Evolutionary conservation across 257 asterid species (phyloP).

Genomic region (Solanum chmielewskii): DNA sequence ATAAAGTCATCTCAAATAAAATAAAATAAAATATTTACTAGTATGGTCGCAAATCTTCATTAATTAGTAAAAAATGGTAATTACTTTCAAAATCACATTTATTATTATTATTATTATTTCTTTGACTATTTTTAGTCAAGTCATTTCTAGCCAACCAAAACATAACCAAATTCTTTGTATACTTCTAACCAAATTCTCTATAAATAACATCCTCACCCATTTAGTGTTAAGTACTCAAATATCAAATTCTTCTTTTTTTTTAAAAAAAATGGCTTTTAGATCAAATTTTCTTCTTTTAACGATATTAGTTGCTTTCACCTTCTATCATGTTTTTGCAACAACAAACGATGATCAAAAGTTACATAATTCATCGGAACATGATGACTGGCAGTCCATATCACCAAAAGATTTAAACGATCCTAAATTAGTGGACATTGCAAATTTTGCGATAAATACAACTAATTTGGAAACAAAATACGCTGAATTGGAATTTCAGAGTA

Average conservation of each 20-base stretch:
- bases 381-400: background rate
- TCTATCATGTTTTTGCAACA: background rate
- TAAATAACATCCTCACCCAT: background rate
- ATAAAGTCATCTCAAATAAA: background rate
- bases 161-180: background rate
- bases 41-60: background rate
- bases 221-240: background rate
- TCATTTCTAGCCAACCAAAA: background rate
- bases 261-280: background rate
- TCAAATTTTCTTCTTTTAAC: background rate
- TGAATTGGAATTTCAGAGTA: background rate
- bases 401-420: background rate
- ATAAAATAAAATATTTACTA: background rate
- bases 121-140: background rate
- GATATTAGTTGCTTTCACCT: background rate
- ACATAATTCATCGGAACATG: background rate
- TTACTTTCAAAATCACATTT: background rate
- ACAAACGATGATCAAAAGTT: background rate
- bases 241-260: background rate
- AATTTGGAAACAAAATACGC: background rate
- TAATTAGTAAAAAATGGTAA: background rate
- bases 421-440: background rate
- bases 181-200: background rate
- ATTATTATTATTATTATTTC: background rate
- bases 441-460: background rate